A percentile compares a stretch with the other conserved stretches of the same genome.
Evolutionary conservation across 495 filamentous ascomycete species (phyloP).

Genomic region (Chaetomium fimeti): DNA sequence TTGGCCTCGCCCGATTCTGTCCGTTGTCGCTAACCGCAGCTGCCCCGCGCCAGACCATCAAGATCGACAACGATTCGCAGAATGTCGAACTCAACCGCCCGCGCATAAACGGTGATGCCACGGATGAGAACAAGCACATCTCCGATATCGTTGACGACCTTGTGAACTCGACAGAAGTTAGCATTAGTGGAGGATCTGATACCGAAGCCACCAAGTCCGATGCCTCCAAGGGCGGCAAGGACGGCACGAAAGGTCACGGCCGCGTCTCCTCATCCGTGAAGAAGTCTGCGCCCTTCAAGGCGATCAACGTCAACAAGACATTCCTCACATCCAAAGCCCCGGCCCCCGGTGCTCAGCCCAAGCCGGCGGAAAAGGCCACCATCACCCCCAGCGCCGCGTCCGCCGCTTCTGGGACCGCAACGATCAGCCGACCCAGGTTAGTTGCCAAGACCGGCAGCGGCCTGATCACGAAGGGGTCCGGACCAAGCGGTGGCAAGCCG

Average conservation of each 20-base stretch:
- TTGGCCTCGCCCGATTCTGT: not conserved
- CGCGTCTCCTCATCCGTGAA: conserved; percentile 70
- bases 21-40: conserved; percentile 20
- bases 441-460: conserved; percentile 56
- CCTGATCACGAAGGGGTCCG: conserved; percentile 50
- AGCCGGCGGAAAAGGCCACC: conserved; percentile 50
- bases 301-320: conserved; percentile 89
- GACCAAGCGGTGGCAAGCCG: conserved; percentile 57
- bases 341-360: conserved; percentile 45
- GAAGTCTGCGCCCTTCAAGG: conserved; percentile 86
- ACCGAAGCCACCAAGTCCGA: conserved; percentile 60
- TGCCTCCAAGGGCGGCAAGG: conserved; percentile 47
- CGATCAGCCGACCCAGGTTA: conserved; percentile 49
- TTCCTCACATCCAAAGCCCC: conserved; percentile 62
- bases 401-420: conserved; percentile 42
- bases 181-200: conserved; percentile 66
- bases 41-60: conserved; percentile 33
- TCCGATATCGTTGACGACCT: conserved; percentile 51
- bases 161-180: conserved; percentile 55
- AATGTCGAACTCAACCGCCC: conserved; percentile 45
- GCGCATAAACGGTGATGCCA: conserved; percentile 46
- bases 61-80: conserved; percentile 39
- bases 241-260: conserved; percentile 59
- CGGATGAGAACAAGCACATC: conserved; percentile 52
- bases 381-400: conserved; percentile 37